Evolutionary conservation across 495 filamentous ascomycete species (phyloP), one percentile per base, ranked within the genome.

Genomic region (Podospora tetraspora): DNA sequence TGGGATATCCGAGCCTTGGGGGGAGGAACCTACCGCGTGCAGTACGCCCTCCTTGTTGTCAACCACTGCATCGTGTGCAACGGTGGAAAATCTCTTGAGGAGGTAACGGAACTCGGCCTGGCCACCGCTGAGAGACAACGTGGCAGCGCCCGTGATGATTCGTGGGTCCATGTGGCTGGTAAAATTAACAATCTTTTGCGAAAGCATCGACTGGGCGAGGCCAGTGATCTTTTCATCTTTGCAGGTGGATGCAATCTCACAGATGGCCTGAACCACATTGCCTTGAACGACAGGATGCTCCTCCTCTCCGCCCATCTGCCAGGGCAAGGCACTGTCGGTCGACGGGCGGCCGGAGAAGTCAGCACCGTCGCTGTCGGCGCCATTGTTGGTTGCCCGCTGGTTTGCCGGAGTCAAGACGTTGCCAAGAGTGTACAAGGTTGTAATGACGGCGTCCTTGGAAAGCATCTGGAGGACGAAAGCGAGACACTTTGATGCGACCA

Each of bases 141-240:
- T 76, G 34, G 93, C 92, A 25, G 92, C 87, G 52, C 96, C 94
- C 23, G 84, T 87, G 59, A 98, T 88, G 61, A 98, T 94, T 64
- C 88, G 88, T 13, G 89, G 85, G 80, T 97, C 93, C 9, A 97
- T 88, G 1, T 84, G 76, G 67, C 84, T 79, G 73, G 85, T 94
- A 52, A 97, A 83, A 73, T 93, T 94, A 10, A 90, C 89, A 70
- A 97, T 87, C 76, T 98, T 96, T 72, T 98, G 95, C 9, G 97
- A 79, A 21, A 99, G 85, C 91, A 98, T 97, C 5, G 93, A 94
- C 72, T 96, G 91, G n/a, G 93, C 93, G 64, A 99, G 83, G 13
- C 94, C 96, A 24, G 89, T 94, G 59, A 98, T 95, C 78, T 97
- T 96, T 43, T 92, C 88, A 69, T 99, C 94, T 59, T 89, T 85